These are phyloP conservation scores for Komagataea norvegica DNA, from an alignment of 1,139 yeast species.

Conservation along the genomic window DNA sequence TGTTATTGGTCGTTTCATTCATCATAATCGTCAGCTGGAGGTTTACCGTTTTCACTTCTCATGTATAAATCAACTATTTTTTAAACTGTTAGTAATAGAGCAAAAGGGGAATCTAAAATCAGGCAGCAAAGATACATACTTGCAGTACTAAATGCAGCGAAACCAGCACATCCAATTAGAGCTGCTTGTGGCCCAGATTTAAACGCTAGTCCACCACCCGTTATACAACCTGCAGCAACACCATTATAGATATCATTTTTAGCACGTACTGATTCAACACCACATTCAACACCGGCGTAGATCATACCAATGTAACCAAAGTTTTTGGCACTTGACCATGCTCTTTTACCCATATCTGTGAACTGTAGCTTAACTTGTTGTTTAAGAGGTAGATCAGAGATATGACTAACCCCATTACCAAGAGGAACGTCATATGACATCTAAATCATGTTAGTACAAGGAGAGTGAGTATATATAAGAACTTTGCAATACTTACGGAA, in stretches of 20 bases:
- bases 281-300: slow-evolving; percentile 92
- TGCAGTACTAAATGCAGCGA: slow-evolving; percentile 94
- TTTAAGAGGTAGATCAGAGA: slow-evolving; percentile 81
- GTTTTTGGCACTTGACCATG: slow-evolving; percentile 85
- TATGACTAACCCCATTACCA: slow-evolving; percentile 51
- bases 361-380: slow-evolving; percentile 93
- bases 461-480: not conserved
- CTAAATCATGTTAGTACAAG: slow-evolving; percentile 15
- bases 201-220: slow-evolving; percentile 94
- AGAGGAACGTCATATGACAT: slow-evolving; percentile 79
- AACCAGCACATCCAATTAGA: slow-evolving; percentile 89
- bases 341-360: slow-evolving; percentile 84
- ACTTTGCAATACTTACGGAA: slow-evolving; percentile 40
- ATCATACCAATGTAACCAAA: slow-evolving; percentile 94
- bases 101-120: not conserved
- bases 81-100: slow-evolving; percentile 5
- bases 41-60: slow-evolving; percentile 80
- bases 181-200: slow-evolving; percentile 96
- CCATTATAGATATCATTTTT: slow-evolving; percentile 93
- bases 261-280: slow-evolving; percentile 77
- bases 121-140: slow-evolving; percentile 25
- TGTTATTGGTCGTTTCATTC: slow-evolving; percentile 35
- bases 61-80: slow-evolving; percentile 66
- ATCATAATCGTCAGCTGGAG: slow-evolving; percentile 88
- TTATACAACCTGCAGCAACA: slow-evolving; percentile 86